Percentiles rank a stretch among this genome's conserved stretches.
Evolutionary conservation across 179 eudicot genomes (phyloP).

Genomic region (Corrigiola litoralis): DNA sequence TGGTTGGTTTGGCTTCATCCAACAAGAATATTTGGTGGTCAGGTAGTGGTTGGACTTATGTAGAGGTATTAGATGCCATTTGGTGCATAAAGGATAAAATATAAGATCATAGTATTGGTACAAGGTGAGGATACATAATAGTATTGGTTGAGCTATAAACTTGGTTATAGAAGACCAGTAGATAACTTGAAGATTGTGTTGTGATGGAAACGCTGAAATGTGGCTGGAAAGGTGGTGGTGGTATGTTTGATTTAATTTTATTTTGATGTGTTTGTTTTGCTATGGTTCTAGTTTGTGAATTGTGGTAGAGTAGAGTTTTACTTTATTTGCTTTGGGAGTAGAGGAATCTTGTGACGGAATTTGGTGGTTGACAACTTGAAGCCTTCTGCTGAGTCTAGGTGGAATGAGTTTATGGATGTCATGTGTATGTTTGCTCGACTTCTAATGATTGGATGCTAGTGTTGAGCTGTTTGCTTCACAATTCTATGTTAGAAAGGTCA

Average conservation of each 20-base stretch:
- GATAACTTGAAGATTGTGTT: background rate
- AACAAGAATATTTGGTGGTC: background rate
- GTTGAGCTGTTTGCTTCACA: background rate
- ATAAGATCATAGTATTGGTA: background rate
- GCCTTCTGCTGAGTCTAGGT: no score
- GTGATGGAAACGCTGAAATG: constrained; percentile 10
- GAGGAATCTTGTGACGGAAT: background rate
- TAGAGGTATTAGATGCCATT: constrained; percentile 28
- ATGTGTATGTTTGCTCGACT: background rate
- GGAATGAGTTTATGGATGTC: no score
- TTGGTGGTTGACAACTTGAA: background rate
- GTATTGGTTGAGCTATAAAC: constrained; percentile 1
- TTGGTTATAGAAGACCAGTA: no score
- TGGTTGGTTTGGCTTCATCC: background rate
- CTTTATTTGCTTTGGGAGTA: background rate
- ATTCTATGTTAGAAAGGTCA: no score
- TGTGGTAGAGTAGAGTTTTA: background rate
- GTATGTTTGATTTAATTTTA: background rate
- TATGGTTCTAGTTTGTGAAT: background rate
- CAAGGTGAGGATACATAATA: background rate
- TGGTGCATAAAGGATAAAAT: background rate
- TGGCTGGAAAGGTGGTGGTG: background rate
- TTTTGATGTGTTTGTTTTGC: background rate
- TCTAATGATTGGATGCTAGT: background rate
- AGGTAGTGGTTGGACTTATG: background rate